Evolutionary conservation across 2,329 filamentous ascomycete species (phyloP).

Genomic region (Penicillium freii): DNA sequence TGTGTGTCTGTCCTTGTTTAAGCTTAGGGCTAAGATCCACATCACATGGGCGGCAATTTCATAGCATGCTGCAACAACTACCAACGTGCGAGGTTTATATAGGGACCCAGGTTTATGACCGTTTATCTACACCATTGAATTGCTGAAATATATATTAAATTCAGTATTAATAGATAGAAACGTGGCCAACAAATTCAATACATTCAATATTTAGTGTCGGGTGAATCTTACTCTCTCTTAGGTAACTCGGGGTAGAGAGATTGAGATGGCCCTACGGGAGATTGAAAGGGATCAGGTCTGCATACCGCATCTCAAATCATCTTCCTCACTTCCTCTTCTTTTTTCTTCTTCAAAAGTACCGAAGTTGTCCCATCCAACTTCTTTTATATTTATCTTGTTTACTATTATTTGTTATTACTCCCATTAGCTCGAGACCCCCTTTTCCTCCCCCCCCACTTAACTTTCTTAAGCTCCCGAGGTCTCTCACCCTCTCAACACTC

Average conservation of each 20-base stretch:
- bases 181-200: too few species aligned
- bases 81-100: too few species aligned
- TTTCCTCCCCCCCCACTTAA: conserved; percentile 4
- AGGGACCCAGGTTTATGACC: too few species aligned
- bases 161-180: too few species aligned
- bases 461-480: conserved; percentile 1
- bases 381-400: neutral
- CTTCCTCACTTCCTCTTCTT: neutral
- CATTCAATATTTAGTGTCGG: too few species aligned
- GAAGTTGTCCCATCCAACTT: neutral
- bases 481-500: neutral
- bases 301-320: neutral
- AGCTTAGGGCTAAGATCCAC: neutral
- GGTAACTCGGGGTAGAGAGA: neutral
- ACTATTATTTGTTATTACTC: neutral
- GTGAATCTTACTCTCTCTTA: neutral
- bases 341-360: neutral
- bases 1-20: neutral
- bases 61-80: too few species aligned
- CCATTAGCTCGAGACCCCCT: conserved; percentile 2
- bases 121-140: too few species aligned
- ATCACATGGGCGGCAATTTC: too few species aligned
- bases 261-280: neutral
- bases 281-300: conserved; percentile 3
- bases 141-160: too few species aligned